Conservation (phyloP, 2,329 filamentous ascomycete genomes). For the Botryosphaeria dothidea region DNA sequence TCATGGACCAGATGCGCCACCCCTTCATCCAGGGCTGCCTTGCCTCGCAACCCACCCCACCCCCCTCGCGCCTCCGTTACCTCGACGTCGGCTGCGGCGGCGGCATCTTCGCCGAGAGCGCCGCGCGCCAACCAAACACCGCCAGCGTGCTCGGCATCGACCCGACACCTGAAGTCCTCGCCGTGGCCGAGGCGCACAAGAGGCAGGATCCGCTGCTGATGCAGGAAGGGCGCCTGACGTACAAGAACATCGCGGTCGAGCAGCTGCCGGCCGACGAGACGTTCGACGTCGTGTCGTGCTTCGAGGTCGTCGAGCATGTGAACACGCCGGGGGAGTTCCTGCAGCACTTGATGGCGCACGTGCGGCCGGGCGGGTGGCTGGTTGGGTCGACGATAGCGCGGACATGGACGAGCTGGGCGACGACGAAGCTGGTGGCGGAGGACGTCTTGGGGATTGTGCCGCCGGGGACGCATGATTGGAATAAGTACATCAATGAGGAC, state of each 20-base stretch:
- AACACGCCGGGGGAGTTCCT: slow-evolving; percentile 74
- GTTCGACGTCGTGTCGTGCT: slow-evolving; percentile 82
- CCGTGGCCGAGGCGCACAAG: slow-evolving; percentile 75
- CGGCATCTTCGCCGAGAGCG: slow-evolving; percentile 91
- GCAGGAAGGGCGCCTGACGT: slow-evolving; percentile 60
- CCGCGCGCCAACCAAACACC: slow-evolving; percentile 67
- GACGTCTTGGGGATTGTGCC: slow-evolving; percentile 86
- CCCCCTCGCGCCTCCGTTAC: slow-evolving; percentile 58
- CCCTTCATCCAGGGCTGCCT: slow-evolving; percentile 80
- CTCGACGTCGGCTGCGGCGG: slow-evolving; percentile 95
- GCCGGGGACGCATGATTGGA: slow-evolving; percentile 92
- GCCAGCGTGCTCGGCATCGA: slow-evolving; percentile 73
- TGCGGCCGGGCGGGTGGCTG: slow-evolving; percentile 90
- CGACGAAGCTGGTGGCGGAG: slow-evolving; percentile 90
- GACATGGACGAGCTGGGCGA: slow-evolving; percentile 85
- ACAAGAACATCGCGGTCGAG: slow-evolving; percentile 78
- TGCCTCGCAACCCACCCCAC: slow-evolving; percentile 39
- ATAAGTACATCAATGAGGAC: slow-evolving; percentile 86
- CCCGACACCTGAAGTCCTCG: slow-evolving; percentile 71
- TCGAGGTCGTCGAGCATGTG: slow-evolving; percentile 96
- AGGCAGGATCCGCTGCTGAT: slow-evolving; percentile 69
- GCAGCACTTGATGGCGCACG: slow-evolving; percentile 68
- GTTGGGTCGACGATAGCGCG: slow-evolving; percentile 90
- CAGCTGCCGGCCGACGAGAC: slow-evolving; percentile 52
- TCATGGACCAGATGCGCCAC: slow-evolving; percentile 97